A percentile compares a stretch with the other conserved stretches of the same genome.
phyloP scores from a whole-genome alignment of 1,284 basidiomycete species.

The Ganoderma sinense region DNA sequence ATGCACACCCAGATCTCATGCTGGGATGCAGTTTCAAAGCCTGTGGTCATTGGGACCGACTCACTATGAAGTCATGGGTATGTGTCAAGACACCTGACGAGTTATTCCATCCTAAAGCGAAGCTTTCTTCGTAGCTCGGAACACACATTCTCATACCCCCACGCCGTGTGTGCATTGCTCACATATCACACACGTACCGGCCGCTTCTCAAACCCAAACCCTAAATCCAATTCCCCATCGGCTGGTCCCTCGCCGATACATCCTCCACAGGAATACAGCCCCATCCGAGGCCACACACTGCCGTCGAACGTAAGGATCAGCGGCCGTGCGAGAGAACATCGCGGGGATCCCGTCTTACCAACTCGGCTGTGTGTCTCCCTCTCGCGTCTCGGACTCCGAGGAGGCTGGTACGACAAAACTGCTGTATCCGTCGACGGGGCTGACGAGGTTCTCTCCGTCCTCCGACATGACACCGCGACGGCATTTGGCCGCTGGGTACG shows the following conservation, averaged over 20 bases:
- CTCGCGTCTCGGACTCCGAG: slow-evolving; percentile 3
- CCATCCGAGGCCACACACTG: background rate
- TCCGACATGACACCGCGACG: slow-evolving; percentile 2
- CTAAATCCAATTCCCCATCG: background rate
- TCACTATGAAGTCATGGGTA: background rate
- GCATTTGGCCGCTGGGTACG: background rate
- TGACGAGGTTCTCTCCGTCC: background rate
- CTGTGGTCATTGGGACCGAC: background rate
- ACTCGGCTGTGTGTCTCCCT: background rate
- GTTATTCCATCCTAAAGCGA: background rate
- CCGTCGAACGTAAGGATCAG: background rate
- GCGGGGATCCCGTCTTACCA: background rate
- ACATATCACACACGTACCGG: background rate
- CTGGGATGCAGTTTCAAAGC: background rate
- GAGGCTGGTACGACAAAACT: background rate
- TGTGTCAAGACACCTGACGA: slow-evolving; percentile 1
- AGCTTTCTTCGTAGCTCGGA: background rate
- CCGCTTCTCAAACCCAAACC: background rate
- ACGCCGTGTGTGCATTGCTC: background rate
- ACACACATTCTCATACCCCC: background rate
- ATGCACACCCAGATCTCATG: background rate
- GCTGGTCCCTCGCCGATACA: background rate
- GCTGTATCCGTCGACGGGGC: background rate
- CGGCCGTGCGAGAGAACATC: background rate
- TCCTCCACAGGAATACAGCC: background rate